These are phyloP conservation scores for Eleusine coracana DNA, from an alignment of 176 grass and related monocot genomes.

Conservation along the genomic window DNA sequence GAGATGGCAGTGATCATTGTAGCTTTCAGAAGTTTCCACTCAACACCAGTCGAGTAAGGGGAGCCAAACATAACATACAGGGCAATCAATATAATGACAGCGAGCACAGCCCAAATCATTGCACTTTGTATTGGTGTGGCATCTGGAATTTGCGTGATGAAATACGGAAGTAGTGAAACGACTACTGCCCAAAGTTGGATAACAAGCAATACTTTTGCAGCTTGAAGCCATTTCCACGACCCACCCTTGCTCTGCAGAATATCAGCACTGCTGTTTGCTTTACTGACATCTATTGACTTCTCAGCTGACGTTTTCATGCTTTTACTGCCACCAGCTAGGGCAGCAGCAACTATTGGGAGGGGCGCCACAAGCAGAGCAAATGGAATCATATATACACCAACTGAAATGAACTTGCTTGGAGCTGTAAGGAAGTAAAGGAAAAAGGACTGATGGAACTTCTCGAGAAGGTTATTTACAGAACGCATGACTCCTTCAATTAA, in stretches of 20 bases:
- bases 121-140: slow-evolving; percentile 39
- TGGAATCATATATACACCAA: slow-evolving; percentile 98
- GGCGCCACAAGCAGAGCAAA: slow-evolving; percentile 75
- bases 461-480: slow-evolving; percentile 91
- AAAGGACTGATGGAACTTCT: slow-evolving; percentile 99
- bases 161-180: slow-evolving; percentile 67
- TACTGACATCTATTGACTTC: not conserved
- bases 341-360: slow-evolving; percentile 86
- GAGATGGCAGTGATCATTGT: slow-evolving; percentile 69
- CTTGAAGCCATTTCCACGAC: slow-evolving; percentile 87
- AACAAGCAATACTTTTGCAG: slow-evolving; percentile 72
- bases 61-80: slow-evolving; percentile 62
- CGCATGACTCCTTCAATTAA: slow-evolving; percentile 87
- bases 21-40: slow-evolving; percentile 85
- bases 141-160: slow-evolving; percentile 66
- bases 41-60: slow-evolving; percentile 60
- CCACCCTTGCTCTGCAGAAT: slow-evolving; percentile 41
- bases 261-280: slow-evolving; percentile 25
- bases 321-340: slow-evolving; percentile 60
- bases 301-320: slow-evolving; percentile 21
- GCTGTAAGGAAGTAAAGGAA: slow-evolving; percentile 92
- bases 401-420: slow-evolving; percentile 92
- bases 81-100: slow-evolving; percentile 48
- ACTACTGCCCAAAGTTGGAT: slow-evolving; percentile 81
- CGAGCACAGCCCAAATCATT: slow-evolving; percentile 61